Evolutionary conservation across 169 alveolate genomes (phyloP).

Genomic region (Perkinsus olseni): DNA sequence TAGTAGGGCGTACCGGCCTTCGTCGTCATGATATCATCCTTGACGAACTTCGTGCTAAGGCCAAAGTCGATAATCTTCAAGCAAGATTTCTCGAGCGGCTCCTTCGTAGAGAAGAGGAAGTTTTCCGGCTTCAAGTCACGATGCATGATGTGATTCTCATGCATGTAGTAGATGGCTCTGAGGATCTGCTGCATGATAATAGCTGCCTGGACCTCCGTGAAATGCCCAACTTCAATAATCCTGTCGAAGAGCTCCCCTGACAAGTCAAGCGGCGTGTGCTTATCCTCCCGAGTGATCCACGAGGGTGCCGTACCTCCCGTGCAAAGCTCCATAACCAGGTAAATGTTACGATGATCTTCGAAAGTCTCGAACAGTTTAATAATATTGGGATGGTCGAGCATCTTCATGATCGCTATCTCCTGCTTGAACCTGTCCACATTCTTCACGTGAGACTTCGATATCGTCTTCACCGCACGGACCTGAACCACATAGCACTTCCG

Average conservation of each 20-base stretch:
- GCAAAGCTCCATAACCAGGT: constrained; percentile 82
- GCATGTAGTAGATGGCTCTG: constrained; percentile 59
- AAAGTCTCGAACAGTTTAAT: constrained; percentile 75
- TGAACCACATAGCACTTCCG: constrained; percentile 26
- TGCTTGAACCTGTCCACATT: constrained; percentile 73
- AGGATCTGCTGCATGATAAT: constrained; percentile 54
- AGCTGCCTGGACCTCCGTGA: constrained; percentile 67
- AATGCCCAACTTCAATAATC: constrained; percentile 73
- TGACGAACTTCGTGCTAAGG: constrained; percentile 59
- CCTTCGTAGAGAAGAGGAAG: constrained; percentile 50
- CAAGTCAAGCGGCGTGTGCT: constrained; percentile 11
- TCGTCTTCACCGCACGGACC: constrained; percentile 72
- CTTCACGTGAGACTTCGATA: constrained; percentile 63
- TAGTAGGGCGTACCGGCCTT: constrained; percentile 73
- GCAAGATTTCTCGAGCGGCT: constrained; percentile 29
- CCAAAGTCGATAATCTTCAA: constrained; percentile 79
- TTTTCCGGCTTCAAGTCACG: constrained; percentile 82
- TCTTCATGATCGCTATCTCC: constrained; percentile 76
- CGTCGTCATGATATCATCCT: constrained; percentile 45
- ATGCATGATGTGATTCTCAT: constrained; percentile 57
- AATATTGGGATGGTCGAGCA: constrained; percentile 79
- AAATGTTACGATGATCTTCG: constrained; percentile 76
- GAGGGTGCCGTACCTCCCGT: constrained; percentile 68
- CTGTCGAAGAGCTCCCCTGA: constrained; percentile 96
- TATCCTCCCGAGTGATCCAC: not conserved